A percentile compares a stretch with the other conserved stretches of the same genome.
Evolutionary conservation across 2,329 filamentous ascomycete genomes (phyloP).

Genomic region (Aquanectria penicillioides): DNA sequence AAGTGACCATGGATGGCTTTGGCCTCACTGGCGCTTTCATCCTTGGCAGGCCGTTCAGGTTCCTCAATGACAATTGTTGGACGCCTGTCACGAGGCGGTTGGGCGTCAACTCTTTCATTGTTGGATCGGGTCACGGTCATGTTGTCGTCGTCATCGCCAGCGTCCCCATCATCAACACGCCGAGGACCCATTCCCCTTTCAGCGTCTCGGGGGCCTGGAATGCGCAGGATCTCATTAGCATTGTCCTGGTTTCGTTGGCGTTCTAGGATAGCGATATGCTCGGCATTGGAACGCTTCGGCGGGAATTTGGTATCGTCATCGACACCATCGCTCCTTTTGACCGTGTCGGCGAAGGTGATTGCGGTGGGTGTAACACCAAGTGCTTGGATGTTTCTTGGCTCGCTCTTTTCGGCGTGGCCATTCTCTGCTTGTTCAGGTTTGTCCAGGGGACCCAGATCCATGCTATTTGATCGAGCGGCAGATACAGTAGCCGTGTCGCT

Average conservation of each 20-base stretch:
- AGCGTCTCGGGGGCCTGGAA: slow-evolving; percentile 90
- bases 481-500: slow-evolving; percentile 49
- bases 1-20: slow-evolving; percentile 52
- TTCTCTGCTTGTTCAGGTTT: slow-evolving; percentile 29
- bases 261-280: slow-evolving; percentile 89
- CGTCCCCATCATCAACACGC: slow-evolving; percentile 55
- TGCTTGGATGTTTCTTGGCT: slow-evolving; percentile 15
- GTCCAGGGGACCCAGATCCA: slow-evolving; percentile 36
- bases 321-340: slow-evolving; percentile 68
- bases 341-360: slow-evolving; percentile 76
- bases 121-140: slow-evolving; percentile 37
- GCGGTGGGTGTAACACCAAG: slow-evolving; percentile 38
- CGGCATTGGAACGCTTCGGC: slow-evolving; percentile 69
- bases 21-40: slow-evolving; percentile 54
- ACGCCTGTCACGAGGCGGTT: slow-evolving; percentile 49
- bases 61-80: slow-evolving; percentile 75
- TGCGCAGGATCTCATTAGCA: slow-evolving; percentile 73
- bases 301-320: slow-evolving; percentile 59
- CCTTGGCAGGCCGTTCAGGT: slow-evolving; percentile 55
- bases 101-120: slow-evolving; percentile 40
- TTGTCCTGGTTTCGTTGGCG: slow-evolving; percentile 82
- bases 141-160: slow-evolving; percentile 49
- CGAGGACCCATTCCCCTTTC: slow-evolving; percentile 81
- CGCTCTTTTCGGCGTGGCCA: slow-evolving; percentile 20
- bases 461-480: slow-evolving; percentile 40